Conservation (phyloP, 768 basidiomycete genomes). For the Udeniomyces megalosporus region DNA sequence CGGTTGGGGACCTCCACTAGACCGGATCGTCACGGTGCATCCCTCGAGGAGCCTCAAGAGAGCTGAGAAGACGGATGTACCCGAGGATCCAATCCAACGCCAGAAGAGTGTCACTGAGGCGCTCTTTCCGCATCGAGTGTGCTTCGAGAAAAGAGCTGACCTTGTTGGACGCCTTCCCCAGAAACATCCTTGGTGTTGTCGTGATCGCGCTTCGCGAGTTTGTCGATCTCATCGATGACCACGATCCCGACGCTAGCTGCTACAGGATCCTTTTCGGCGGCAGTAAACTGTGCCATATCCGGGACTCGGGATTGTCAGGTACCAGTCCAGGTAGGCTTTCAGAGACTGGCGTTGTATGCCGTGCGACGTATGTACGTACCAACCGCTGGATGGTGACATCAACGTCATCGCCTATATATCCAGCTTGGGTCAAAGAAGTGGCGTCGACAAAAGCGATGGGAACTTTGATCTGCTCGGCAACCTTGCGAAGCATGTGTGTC, state of each 20-base stretch:
- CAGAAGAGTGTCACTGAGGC: too few species aligned
- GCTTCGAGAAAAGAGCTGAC: constrained; percentile 23
- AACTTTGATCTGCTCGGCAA: constrained; percentile 38
- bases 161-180: constrained; percentile 92
- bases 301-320: too few species aligned
- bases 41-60: constrained; percentile 90
- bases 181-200: constrained; percentile 48
- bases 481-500: constrained; percentile 63
- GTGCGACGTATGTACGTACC: too few species aligned
- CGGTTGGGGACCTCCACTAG: constrained; percentile 23
- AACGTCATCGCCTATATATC: constrained; percentile 84
- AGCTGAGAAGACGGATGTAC: constrained; percentile 7
- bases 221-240: constrained; percentile 92
- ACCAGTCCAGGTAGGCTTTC: too few species aligned
- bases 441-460: constrained; percentile 89
- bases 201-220: constrained; percentile 45
- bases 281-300: constrained; percentile 77
- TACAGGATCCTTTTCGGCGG: constrained; percentile 75
- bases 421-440: constrained; percentile 75
- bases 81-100: too few species aligned
- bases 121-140: too few species aligned
- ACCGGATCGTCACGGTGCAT: constrained; percentile 61
- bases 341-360: too few species aligned
- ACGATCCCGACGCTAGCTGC: constrained; percentile 86
- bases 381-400: constrained; percentile 76